Percentiles rank a stretch among this genome's conserved stretches.
Evolutionary conservation across 257 asterid genomes (phyloP).

Genomic region (Marsdenia floribunda): DNA sequence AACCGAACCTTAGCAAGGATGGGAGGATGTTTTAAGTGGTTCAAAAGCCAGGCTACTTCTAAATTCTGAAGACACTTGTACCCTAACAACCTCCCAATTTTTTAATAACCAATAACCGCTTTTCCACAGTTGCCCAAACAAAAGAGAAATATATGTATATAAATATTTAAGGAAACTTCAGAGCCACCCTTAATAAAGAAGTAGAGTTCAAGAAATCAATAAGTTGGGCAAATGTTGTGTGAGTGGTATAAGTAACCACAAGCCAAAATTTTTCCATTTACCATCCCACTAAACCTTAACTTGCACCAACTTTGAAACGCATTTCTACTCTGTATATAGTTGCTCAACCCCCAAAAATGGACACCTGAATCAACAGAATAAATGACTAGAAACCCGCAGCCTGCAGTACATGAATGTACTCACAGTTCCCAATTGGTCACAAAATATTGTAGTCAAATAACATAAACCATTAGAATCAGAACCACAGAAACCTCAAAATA

Average conservation of each 20-base stretch:
- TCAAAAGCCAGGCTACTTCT: too few species aligned
- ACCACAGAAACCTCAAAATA: background rate
- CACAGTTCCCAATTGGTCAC: background rate
- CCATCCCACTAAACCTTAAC: background rate
- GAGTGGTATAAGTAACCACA: background rate
- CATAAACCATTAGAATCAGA: conserved; percentile 1
- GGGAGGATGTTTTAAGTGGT: background rate
- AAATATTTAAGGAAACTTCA: background rate
- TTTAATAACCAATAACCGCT: background rate
- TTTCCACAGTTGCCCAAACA: background rate
- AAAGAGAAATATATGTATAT: background rate
- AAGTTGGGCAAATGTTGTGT: background rate
- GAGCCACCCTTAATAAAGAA: background rate
- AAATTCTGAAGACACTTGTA: background rate
- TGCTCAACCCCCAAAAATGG: background rate
- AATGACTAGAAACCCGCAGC: background rate
- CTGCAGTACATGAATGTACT: background rate
- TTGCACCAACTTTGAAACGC: background rate
- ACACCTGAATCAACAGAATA: background rate
- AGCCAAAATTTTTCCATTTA: background rate
- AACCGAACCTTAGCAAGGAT: background rate
- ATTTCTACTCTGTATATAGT: background rate
- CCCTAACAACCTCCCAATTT: background rate
- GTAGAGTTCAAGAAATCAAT: background rate
- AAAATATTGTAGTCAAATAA: background rate